Conservation (phyloP, 805 yeast genomes). For the Candida verbasci region DNA sequence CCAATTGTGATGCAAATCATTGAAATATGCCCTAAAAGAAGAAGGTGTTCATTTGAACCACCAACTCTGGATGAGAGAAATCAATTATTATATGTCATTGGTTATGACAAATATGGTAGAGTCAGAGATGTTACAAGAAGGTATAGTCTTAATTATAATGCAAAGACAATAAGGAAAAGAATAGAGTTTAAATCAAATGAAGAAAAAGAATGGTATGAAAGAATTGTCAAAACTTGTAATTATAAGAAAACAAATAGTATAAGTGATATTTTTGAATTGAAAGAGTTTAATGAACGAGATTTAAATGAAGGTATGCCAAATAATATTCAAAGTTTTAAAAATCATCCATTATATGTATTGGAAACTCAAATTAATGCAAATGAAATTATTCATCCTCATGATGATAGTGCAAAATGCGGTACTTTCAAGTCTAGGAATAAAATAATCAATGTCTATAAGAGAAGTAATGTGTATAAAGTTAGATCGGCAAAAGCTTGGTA, state of each 20-base stretch:
- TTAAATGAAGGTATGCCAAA: constrained; percentile 84
- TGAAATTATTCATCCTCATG: constrained; percentile 67
- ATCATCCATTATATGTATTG: constrained; percentile 81
- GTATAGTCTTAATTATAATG: constrained; percentile 65
- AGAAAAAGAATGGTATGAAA: constrained; percentile 58
- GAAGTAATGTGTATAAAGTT: constrained; percentile 59
- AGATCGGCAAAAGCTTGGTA: constrained; percentile 85
- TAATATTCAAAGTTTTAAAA: constrained; percentile 73
- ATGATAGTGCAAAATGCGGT: constrained; percentile 58
- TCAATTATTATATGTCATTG: constrained; percentile 69
- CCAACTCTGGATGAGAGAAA: constrained; percentile 56
- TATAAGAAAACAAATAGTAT: constrained; percentile 17
- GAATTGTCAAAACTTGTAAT: constrained; percentile 21
- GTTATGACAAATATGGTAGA: constrained; percentile 61
- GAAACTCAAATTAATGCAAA: constrained; percentile 69
- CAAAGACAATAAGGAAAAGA: constrained; percentile 71
- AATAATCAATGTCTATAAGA: constrained; percentile 59
- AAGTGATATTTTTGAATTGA: constrained; percentile 52
- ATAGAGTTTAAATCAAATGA: constrained; percentile 53
- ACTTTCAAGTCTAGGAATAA: constrained; percentile 49
- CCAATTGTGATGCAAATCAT: constrained; percentile 63
- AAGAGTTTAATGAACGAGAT: constrained; percentile 59
- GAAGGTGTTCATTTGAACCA: constrained; percentile 66
- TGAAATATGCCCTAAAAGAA: constrained; percentile 53
- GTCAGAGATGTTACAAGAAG: constrained; percentile 83